phyloP scores from a whole-genome alignment of 2,329 filamentous ascomycete species.

The Curvularia sp. region DNA sequence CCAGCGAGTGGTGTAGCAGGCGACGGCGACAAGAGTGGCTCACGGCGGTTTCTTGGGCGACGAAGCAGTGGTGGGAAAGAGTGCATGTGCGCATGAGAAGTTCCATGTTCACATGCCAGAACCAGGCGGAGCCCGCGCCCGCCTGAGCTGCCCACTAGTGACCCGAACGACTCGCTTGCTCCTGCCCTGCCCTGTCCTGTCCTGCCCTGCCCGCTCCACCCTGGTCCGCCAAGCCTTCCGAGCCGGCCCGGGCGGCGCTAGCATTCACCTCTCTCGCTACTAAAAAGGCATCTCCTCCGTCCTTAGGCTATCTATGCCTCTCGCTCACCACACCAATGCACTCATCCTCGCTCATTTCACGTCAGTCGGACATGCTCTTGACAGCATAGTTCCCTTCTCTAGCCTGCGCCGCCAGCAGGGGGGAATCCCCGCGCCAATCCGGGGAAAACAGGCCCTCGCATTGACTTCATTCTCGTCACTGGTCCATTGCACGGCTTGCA shows the following conservation, averaged over 20 bases:
- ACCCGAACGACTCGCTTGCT: constrained; percentile 6
- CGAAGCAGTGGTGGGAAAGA: background rate
- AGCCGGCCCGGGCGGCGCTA: background rate
- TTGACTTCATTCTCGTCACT: background rate
- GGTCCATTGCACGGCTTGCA: background rate
- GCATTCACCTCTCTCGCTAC: background rate
- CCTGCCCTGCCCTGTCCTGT: too few species aligned
- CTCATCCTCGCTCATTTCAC: background rate
- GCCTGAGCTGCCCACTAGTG: constrained; percentile 3
- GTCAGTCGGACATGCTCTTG: background rate
- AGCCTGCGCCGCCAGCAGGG: background rate
- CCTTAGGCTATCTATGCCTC: background rate
- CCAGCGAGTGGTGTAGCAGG: constrained; percentile 9
- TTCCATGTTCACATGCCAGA: constrained; percentile 15
- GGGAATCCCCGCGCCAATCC: background rate
- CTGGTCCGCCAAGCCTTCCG: constrained; percentile 4
- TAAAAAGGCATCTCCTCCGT: background rate
- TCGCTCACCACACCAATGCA: background rate
- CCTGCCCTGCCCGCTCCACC: background rate
- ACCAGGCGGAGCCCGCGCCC: constrained; percentile 1
- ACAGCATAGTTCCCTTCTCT: background rate
- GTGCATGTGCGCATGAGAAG: constrained; percentile 9
- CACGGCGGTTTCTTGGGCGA: background rate
- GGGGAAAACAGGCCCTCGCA: background rate
- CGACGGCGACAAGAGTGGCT: constrained; percentile 12